These are phyloP conservation scores for Aspergillus funiculosus DNA, from an alignment of 495 filamentous ascomycete genomes.

Conservation along the genomic window DNA sequence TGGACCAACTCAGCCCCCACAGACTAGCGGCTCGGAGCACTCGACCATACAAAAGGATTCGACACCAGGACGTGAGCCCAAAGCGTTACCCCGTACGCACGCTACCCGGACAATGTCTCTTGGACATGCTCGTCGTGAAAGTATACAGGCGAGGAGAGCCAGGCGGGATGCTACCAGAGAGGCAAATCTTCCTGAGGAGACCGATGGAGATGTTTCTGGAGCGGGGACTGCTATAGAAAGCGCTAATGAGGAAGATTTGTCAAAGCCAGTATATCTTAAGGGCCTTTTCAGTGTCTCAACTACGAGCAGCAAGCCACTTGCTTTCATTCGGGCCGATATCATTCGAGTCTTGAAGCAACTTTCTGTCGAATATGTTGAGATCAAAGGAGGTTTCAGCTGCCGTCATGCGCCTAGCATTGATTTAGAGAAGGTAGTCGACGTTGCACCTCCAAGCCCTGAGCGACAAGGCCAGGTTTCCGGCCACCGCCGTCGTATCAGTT, in stretches of 20 bases:
- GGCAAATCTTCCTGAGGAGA: conserved; percentile 75
- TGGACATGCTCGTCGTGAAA: conserved; percentile 83
- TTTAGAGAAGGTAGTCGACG: conserved; percentile 62
- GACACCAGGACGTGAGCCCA: conserved; percentile 23
- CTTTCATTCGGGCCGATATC: conserved; percentile 81
- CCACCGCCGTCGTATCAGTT: conserved; percentile 76
- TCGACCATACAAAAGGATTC: conserved; percentile 46
- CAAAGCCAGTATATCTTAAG: conserved; percentile 93
- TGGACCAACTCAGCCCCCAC: conserved; percentile 51
- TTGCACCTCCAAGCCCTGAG: conserved; percentile 50
- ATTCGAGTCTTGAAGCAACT: conserved; percentile 84
- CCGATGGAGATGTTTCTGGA: conserved; percentile 52
- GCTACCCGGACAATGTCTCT: conserved; percentile 80
- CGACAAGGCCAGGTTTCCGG: conserved; percentile 48
- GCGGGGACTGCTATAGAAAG: conserved; percentile 47
- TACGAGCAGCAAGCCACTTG: conserved; percentile 83
- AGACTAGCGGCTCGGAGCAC: conserved; percentile 75
- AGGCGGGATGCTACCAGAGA: conserved; percentile 60
- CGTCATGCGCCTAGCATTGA: conserved; percentile 85
- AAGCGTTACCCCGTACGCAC: conserved; percentile 27
- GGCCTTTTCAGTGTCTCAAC: conserved; percentile 97
- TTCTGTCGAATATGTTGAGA: conserved; percentile 84
- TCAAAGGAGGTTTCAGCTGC: conserved; percentile 89
- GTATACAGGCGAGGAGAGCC: conserved; percentile 76
- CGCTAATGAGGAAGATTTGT: conserved; percentile 51